These are phyloP conservation scores for Schizothecium vesticola DNA, from an alignment of 495 filamentous ascomycete species.

Conservation along the genomic window DNA sequence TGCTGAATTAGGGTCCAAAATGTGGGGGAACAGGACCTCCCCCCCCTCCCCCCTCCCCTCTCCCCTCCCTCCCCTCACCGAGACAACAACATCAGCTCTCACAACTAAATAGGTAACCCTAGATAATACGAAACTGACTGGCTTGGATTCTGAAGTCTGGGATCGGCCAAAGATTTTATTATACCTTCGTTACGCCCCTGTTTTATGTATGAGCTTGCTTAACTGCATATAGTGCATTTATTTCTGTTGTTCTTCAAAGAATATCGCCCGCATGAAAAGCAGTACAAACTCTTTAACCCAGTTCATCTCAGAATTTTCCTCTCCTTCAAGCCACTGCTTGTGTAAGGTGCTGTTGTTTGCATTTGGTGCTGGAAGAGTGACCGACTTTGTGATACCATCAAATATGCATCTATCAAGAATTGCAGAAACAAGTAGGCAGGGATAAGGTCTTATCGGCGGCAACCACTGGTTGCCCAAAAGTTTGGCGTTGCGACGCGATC, in stretches of 20 bases:
- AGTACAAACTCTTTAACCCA: no score
- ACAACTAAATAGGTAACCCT: background rate
- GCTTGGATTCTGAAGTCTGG: background rate
- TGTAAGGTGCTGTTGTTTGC: background rate
- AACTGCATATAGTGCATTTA: no score
- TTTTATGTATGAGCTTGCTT: no score
- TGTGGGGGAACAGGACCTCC: conserved; percentile 3
- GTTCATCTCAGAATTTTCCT: no score
- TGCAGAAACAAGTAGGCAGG: background rate
- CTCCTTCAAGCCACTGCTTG: background rate
- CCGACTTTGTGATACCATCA: background rate
- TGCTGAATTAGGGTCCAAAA: conserved; percentile 13
- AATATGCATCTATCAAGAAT: background rate
- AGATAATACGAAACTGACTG: background rate
- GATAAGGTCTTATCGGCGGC: conserved; percentile 16
- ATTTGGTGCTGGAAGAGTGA: background rate
- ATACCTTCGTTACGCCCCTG: no score
- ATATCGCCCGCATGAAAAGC: no score
- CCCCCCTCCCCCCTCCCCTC: no score
- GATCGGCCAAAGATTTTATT: no score
- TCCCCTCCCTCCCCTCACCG: background rate
- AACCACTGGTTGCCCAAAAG: conserved; percentile 8
- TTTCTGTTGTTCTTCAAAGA: no score
- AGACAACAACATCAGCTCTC: background rate
- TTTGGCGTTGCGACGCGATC: conserved; percentile 6